Conservation (phyloP, 2,329 filamentous ascomycete species). For the Verticillium dahliae region DNA sequence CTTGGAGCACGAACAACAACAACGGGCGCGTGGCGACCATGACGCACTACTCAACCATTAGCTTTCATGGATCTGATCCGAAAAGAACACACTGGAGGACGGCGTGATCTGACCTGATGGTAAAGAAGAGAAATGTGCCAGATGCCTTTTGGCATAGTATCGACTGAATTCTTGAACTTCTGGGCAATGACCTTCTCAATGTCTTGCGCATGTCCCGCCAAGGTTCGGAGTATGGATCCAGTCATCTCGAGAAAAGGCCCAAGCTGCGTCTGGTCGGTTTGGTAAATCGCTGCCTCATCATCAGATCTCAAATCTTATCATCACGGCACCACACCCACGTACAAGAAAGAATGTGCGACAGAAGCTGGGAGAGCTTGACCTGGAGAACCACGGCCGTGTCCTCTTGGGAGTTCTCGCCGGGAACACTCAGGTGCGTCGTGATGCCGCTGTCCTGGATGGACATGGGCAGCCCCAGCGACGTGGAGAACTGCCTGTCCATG, state of each 20-base stretch:
- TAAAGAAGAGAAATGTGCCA: conserved; percentile 29
- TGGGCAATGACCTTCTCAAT: conserved; percentile 26
- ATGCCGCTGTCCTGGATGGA: conserved; percentile 30
- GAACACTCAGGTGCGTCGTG: conserved; percentile 17
- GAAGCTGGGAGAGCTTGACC: conserved; percentile 25
- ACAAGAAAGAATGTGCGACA: conserved; percentile 28
- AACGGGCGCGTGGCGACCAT: conserved; percentile 31
- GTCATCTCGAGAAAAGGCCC: conserved; percentile 27
- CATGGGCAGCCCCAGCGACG: conserved; percentile 29
- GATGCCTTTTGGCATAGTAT: conserved; percentile 26
- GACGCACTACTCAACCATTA: conserved; percentile 20
- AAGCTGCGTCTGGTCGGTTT: conserved; percentile 22
- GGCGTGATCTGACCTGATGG: conserved; percentile 22
- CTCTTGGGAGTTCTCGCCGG: conserved; percentile 16
- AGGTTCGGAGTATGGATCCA: conserved; percentile 23
- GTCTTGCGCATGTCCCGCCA: conserved; percentile 29
- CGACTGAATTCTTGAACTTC: conserved; percentile 23
- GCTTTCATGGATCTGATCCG: too few species aligned
- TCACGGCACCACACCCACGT: conserved; percentile 3
- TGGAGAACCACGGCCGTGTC: conserved; percentile 25
- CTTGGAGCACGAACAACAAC: conserved; percentile 28
- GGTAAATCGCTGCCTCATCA: conserved; percentile 23
- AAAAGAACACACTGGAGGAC: not conserved
- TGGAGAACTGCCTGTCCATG: conserved; percentile 16
- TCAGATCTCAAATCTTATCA: not conserved